Conservation (phyloP, 805 yeast genomes). For the Saccharomycodes ludwigii region DNA sequence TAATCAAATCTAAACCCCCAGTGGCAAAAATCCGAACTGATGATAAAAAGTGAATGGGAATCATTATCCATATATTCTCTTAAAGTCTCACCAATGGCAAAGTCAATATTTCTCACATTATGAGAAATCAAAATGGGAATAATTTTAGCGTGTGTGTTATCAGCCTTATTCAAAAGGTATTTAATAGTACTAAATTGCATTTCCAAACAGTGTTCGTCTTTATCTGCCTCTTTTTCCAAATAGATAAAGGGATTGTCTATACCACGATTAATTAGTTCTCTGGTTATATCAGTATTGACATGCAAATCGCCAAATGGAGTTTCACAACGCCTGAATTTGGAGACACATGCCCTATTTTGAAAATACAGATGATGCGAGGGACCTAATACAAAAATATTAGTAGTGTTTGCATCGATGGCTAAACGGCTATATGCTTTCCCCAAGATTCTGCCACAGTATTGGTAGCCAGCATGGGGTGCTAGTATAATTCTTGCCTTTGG, state of each 20-base stretch:
- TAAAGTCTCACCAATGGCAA: constrained; percentile 35
- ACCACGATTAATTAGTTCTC: constrained; percentile 23
- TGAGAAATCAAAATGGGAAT: constrained; percentile 77
- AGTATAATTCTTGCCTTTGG: constrained; percentile 28
- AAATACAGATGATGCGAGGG: constrained; percentile 90
- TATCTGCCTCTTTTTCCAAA: constrained; percentile 54
- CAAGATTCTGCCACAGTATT: constrained; percentile 66
- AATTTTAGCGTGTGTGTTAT: constrained; percentile 29
- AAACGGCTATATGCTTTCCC: constrained; percentile 67
- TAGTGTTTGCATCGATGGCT: constrained; percentile 34
- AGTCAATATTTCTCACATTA: constrained; percentile 33
- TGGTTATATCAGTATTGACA: constrained; percentile 43
- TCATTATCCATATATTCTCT: constrained; percentile 41
- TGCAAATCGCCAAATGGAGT: constrained; percentile 75
- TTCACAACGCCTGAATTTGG: constrained; percentile 42
- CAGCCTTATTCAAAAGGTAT: constrained; percentile 25
- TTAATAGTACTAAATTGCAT: constrained; percentile 58
- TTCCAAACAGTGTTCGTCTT: constrained; percentile 85
- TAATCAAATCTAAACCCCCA: constrained; percentile 71
- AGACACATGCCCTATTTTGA: constrained; percentile 41
- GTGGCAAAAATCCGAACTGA: constrained; percentile 90
- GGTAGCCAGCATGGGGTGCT: constrained; percentile 75
- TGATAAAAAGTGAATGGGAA: constrained; percentile 48
- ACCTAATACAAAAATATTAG: constrained; percentile 70
- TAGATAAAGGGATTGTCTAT: constrained; percentile 36